phyloP scores from a whole-genome alignment of 2,329 filamentous ascomycete species.

The Fusarium sp. region DNA sequence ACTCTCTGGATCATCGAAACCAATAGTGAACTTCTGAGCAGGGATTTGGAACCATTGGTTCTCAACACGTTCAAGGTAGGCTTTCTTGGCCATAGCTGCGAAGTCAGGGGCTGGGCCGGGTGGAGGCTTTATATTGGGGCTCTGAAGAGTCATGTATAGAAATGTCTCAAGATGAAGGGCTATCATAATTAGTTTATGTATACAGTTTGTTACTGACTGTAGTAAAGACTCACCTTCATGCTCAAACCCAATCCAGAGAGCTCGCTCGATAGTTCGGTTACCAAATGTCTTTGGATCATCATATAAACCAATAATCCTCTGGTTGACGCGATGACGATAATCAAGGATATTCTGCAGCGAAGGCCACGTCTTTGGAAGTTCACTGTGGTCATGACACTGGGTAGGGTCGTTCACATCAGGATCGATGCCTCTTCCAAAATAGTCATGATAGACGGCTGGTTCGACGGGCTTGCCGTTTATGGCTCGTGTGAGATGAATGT shows the following conservation, averaged over 20 bases:
- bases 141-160: constrained; percentile 1
- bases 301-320: neutral
- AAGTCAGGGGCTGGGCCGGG: neutral
- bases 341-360: neutral
- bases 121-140: neutral
- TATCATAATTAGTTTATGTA: neutral
- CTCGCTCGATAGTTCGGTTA: constrained; percentile 1
- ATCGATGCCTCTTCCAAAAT: constrained; percentile 1
- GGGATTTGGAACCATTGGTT: neutral
- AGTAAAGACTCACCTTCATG: neutral
- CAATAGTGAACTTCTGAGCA: neutral
- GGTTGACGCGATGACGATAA: neutral
- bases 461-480: neutral
- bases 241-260: neutral
- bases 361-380: constrained; percentile 4
- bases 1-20: neutral
- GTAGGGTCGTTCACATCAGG: constrained; percentile 1
- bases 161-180: neutral
- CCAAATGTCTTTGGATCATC: neutral
- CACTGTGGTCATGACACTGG: constrained; percentile 1
- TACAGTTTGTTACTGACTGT: neutral
- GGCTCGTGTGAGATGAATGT: neutral
- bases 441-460: neutral
- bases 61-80: neutral
- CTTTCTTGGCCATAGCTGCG: neutral